Evolutionary conservation across 192 early-diverging fungal species (phyloP).

Genomic region (Linnemannia hyalina): DNA sequence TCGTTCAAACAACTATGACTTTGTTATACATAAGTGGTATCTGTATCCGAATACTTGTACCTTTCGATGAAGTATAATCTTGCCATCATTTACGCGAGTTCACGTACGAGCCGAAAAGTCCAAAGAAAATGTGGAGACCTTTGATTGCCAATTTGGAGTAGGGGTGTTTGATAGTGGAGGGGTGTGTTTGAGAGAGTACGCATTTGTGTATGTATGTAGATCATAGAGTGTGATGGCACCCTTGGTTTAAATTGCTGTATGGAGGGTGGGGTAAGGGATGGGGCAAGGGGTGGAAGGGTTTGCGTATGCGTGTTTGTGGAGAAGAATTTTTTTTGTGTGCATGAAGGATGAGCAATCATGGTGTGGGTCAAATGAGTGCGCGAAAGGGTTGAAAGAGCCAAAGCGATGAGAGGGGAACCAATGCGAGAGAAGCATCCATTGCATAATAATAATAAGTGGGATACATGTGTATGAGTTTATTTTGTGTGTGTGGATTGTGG

Average conservation of each 20-base stretch:
- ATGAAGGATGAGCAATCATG: not conserved
- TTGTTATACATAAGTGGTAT: not conserved
- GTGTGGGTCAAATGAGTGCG: not conserved
- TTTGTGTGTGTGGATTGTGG: not conserved
- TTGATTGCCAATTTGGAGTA: not conserved
- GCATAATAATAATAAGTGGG: not conserved
- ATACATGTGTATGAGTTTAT: constrained; percentile 5
- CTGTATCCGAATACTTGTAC: not conserved
- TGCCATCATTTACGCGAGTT: not conserved
- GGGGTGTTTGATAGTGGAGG: not conserved
- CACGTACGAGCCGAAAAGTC: not conserved
- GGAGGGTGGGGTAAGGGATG: not conserved
- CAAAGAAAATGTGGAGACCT: not conserved
- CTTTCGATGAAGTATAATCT: not conserved
- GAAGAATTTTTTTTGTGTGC: not conserved
- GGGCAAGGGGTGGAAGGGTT: not conserved
- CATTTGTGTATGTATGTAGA: not conserved
- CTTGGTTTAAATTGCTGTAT: not conserved
- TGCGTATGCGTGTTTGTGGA: not conserved
- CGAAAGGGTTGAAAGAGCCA: not conserved
- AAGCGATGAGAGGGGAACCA: not conserved
- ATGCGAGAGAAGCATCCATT: not conserved
- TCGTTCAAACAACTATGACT: not conserved
- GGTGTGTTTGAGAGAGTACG: not conserved
- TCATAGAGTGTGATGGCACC: not conserved